Evolutionary conservation across 306 rosid genomes (phyloP).

Genomic region (Gynostemma pentaphyllum): DNA sequence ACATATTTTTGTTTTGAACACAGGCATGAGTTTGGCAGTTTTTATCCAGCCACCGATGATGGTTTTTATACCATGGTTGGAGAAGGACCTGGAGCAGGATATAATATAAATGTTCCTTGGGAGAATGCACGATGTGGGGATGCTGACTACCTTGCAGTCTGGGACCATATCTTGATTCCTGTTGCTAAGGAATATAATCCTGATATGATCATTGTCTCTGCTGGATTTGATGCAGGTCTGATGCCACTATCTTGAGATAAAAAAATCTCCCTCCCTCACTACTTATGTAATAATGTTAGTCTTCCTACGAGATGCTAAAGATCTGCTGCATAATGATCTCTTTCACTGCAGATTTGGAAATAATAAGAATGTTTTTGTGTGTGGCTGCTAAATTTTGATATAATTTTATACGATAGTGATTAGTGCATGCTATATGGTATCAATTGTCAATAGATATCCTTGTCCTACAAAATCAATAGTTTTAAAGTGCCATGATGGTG

Average conservation of each 20-base stretch:
- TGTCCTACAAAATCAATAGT: too few species aligned
- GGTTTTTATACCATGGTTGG: constrained; percentile 78
- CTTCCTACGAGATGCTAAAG: neutral
- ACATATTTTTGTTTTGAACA: constrained; percentile 15
- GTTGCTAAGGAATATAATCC: constrained; percentile 81
- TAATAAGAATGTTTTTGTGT: too few species aligned
- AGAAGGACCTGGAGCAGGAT: constrained; percentile 76
- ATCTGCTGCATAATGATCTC: neutral
- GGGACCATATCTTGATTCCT: constrained; percentile 91
- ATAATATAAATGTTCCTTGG: constrained; percentile 93
- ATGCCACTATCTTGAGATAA: neutral
- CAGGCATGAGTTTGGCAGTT: constrained; percentile 90
- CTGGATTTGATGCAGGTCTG: constrained; percentile 97
- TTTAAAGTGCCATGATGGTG: too few species aligned
- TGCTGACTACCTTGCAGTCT: constrained; percentile 84
- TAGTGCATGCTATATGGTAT: too few species aligned
- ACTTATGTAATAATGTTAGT: neutral
- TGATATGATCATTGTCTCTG: constrained; percentile 69
- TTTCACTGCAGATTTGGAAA: too few species aligned
- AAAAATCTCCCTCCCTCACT: neutral
- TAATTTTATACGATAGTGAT: too few species aligned
- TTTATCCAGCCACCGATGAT: constrained; percentile 62
- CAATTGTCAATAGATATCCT: too few species aligned
- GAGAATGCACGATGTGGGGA: constrained; percentile 85
- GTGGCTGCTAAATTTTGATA: too few species aligned